Base-by-base conservation (phyloP, 139 green algal species). In the Auxenochlorella pyrenoidosa region DNA sequence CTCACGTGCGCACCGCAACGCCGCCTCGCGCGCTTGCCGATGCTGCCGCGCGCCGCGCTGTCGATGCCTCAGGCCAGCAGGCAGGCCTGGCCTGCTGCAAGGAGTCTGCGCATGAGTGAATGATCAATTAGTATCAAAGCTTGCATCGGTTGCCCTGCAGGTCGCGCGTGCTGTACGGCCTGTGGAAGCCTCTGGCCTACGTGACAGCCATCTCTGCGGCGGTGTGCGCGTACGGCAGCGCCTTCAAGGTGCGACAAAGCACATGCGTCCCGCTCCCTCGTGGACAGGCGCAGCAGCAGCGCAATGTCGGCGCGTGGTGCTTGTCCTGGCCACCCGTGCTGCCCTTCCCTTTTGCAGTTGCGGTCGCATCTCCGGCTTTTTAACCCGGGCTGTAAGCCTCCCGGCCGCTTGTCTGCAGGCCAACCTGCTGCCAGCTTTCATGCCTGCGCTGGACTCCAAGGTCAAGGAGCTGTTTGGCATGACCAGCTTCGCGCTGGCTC, bases 401-500 rank as follows among this genome's bases (percentile, higher is more conserved):
- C 54, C 54, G 47, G 47, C 47, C 16, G 6, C 26, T 15, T 81
- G 75, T 38, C 41, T 60, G 75, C 75, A 82, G 75, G 75, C 75
- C 75, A 36, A 63, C 75, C 75, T 59, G 43, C 75, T 82, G 26
- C 75, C 75, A 4, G 21, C 43, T 3, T 63, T 82, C 41, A 40
- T 59, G 43, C 75, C 75, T 6, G 41, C 43, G 40, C 75, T 82
- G 43, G 75, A 36, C 41, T 21, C 43, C 40, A 36, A 41, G 1
- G 65, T 59, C 41, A 63, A 63, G 75, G 75, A 82, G 75, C 75
- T 82, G 28, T 83, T 72, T 51, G 51, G 51, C 44, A 40, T 91
- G 47, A 87, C 88, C 10, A 75, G 40, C 32, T 84, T 75, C 36
- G 75, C 87, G 5, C 75, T 91, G 32, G 68, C 78, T 38, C 68